These are phyloP conservation scores for Curvularia eragrostidis DNA, from an alignment of 2,329 filamentous ascomycete genomes.

Conservation along the genomic window DNA sequence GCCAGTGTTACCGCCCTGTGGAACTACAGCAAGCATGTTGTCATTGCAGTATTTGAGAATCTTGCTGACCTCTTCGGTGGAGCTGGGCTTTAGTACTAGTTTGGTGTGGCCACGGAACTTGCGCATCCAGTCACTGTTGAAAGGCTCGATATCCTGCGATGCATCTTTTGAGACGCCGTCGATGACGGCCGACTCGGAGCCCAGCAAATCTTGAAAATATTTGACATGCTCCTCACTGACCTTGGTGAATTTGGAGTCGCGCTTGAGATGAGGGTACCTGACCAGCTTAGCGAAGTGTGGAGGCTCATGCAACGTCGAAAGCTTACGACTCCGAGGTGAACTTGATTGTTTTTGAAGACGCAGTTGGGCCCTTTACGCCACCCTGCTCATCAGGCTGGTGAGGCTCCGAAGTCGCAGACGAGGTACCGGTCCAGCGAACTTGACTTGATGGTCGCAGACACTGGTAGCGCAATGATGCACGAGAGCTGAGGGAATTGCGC, in stretches of 20 bases:
- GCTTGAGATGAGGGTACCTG: constrained; percentile 78
- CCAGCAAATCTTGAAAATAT: constrained; percentile 82
- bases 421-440: constrained; percentile 46
- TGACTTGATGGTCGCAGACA: constrained; percentile 39
- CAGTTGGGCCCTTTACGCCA: constrained; percentile 41
- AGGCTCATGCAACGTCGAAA: not conserved
- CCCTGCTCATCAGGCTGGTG: constrained; percentile 49
- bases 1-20: constrained; percentile 96
- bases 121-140: constrained; percentile 98
- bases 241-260: constrained; percentile 75
- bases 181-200: constrained; percentile 78
- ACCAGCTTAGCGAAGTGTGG: constrained; percentile 7
- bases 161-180: constrained; percentile 80
- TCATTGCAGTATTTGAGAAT: constrained; percentile 96
- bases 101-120: constrained; percentile 93
- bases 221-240: constrained; percentile 80
- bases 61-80: constrained; percentile 86
- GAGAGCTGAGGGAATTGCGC: constrained; percentile 38
- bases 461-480: constrained; percentile 29
- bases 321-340: constrained; percentile 79
- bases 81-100: constrained; percentile 84
- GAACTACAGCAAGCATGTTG: constrained; percentile 88
- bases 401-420: constrained; percentile 53
- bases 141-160: constrained; percentile 82
- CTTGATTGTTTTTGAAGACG: constrained; percentile 61